phyloP scores from a whole-genome alignment of 2,329 filamentous ascomycete species.

The Parafenestella ontariensis region DNA sequence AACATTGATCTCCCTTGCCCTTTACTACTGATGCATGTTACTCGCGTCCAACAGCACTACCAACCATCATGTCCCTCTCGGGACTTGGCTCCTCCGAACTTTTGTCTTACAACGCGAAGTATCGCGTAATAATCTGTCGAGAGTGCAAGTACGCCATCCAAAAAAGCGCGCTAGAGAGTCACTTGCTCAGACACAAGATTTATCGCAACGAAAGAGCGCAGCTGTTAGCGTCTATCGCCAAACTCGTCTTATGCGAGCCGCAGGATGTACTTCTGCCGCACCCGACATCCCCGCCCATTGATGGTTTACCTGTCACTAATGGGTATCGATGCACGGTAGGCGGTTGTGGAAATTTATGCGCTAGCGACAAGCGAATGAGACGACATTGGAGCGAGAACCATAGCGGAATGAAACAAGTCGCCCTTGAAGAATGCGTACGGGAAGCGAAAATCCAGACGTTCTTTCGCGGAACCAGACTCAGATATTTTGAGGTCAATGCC shows the following conservation, averaged over 20 bases:
- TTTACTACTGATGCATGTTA: neutral
- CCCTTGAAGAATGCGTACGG: slow-evolving; percentile 7
- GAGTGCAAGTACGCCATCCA: slow-evolving; percentile 50
- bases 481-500: slow-evolving; percentile 48
- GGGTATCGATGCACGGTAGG: slow-evolving; percentile 38
- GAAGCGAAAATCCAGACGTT: slow-evolving; percentile 46
- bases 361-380: slow-evolving; percentile 47
- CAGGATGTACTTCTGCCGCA: slow-evolving; percentile 36
- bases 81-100: slow-evolving; percentile 23
- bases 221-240: slow-evolving; percentile 31
- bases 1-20: too few species aligned
- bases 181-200: slow-evolving; percentile 49
- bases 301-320: slow-evolving; percentile 34
- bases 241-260: slow-evolving; percentile 40
- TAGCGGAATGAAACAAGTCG: slow-evolving; percentile 10
- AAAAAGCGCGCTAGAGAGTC: slow-evolving; percentile 47
- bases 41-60: neutral
- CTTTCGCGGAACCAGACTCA: slow-evolving; percentile 48
- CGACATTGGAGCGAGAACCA: slow-evolving; percentile 42
- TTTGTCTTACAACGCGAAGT: slow-evolving; percentile 27
- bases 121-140: slow-evolving; percentile 45
- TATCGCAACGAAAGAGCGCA: slow-evolving; percentile 43
- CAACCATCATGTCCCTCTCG: neutral
- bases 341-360: slow-evolving; percentile 41
- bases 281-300: slow-evolving; percentile 28